A percentile compares a stretch with the other conserved stretches of the same genome.
Evolutionary conservation across 768 basidiomycete genomes (phyloP).

Genomic region (Agaricus blazei): DNA sequence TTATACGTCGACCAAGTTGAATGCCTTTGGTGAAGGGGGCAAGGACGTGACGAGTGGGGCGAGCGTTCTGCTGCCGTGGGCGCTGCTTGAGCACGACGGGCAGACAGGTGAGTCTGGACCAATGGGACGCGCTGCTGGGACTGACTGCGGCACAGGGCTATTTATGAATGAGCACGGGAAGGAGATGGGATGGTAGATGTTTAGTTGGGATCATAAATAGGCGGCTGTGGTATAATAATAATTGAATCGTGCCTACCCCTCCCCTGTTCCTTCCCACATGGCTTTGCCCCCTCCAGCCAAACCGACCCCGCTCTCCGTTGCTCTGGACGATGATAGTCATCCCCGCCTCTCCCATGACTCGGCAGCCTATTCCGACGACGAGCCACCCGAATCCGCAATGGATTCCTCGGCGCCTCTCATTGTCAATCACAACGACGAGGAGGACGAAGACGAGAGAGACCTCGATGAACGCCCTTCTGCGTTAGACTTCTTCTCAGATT

Average conservation of each 20-base stretch:
- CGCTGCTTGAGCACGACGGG: conserved; percentile 33
- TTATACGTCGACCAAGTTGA: conserved; percentile 41
- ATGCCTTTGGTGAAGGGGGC: conserved; percentile 30
- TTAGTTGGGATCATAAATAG: background rate
- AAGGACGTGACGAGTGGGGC: conserved; percentile 32
- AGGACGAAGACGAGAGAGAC: conserved; percentile 24
- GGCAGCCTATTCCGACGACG: conserved; percentile 12
- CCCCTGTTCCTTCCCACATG: background rate
- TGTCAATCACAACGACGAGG: conserved; percentile 50
- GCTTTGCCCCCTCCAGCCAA: background rate
- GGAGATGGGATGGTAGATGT: conserved; percentile 25
- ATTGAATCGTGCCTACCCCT: background rate
- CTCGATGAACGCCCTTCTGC: conserved; percentile 15
- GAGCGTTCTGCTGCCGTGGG: conserved; percentile 31
- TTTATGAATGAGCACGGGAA: conserved; percentile 31
- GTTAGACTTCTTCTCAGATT: conserved; percentile 29
- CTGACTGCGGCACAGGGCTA: conserved; percentile 15
- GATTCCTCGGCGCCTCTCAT: conserved; percentile 54
- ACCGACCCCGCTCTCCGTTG: background rate
- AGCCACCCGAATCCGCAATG: conserved; percentile 22
- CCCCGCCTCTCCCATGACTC: background rate
- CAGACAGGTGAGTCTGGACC: conserved; percentile 25
- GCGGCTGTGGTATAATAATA: background rate
- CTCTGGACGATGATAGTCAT: background rate
- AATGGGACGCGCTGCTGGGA: background rate